phyloP scores from a whole-genome alignment of 371 early-diverging fungal species.

The Actinomortierella ambigua region DNA sequence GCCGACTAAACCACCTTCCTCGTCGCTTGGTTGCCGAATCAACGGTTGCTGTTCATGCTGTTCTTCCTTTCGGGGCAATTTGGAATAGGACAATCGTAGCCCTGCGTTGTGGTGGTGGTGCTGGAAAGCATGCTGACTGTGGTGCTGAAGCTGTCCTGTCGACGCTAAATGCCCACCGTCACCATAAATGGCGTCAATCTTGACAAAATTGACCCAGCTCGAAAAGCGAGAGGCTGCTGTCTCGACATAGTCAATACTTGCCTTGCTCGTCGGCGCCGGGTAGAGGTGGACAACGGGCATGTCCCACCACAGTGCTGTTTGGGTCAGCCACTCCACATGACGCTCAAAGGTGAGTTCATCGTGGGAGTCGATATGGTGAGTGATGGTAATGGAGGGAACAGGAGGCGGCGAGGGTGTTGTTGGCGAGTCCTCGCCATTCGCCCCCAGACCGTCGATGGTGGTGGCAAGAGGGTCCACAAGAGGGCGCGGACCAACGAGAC shows the following conservation, averaged over 20 bases:
- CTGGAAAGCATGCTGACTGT: neutral
- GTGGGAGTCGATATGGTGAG: slow-evolving; percentile 34
- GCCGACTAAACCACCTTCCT: too few relatives aligned
- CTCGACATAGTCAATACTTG: slow-evolving; percentile 24
- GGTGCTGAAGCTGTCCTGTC: neutral
- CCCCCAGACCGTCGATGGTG: too few relatives aligned
- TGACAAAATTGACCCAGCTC: slow-evolving; percentile 47
- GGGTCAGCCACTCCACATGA: slow-evolving; percentile 43
- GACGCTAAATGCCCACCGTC: neutral
- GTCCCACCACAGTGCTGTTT: slow-evolving; percentile 45
- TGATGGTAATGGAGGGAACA: slow-evolving; percentile 22
- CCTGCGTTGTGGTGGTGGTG: neutral
- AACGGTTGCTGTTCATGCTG: too few relatives aligned
- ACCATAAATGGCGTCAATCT: slow-evolving; percentile 5
- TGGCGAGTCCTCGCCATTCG: neutral
- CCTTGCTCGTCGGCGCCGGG: slow-evolving; percentile 15
- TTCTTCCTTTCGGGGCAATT: too few relatives aligned
- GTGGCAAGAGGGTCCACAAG: too few relatives aligned
- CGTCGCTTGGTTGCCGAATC: too few relatives aligned
- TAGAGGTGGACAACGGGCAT: slow-evolving; percentile 41
- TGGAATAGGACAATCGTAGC: neutral
- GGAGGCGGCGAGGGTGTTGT: neutral
- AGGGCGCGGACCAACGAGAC: too few relatives aligned
- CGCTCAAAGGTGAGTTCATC: slow-evolving; percentile 40
- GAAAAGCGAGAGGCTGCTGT: slow-evolving; percentile 29